Evolutionary conservation across 129 eudicot species (phyloP).

Genomic region (Artemisia argyi): DNA sequence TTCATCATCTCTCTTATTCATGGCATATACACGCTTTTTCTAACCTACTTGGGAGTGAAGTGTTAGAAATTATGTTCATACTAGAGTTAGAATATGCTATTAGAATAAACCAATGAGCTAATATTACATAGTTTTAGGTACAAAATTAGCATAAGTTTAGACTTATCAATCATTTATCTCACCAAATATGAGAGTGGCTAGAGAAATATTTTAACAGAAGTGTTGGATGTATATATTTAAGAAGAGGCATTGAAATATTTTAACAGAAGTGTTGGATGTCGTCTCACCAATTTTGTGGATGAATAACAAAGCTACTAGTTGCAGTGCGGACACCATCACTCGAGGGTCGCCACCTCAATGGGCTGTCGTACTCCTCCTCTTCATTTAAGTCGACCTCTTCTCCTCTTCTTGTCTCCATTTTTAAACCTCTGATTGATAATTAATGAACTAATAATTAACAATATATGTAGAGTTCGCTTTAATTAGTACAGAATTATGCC

Average conservation of each 20-base stretch:
- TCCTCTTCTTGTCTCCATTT: slow-evolving; percentile 25
- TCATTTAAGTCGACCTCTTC: slow-evolving; percentile 19
- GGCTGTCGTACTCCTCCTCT: slow-evolving; percentile 20
- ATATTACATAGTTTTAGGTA: too few relatives aligned
- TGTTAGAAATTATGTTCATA: too few relatives aligned
- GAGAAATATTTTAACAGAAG: neutral
- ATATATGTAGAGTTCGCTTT: slow-evolving; percentile 13
- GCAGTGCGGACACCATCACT: slow-evolving; percentile 16
- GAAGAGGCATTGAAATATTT: neutral
- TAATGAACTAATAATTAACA: neutral
- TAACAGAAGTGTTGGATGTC: neutral
- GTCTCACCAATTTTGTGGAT: slow-evolving; percentile 33
- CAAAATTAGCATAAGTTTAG: too few relatives aligned
- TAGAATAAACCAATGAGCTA: too few relatives aligned
- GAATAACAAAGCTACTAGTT: slow-evolving; percentile 7
- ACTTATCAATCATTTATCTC: too few relatives aligned
- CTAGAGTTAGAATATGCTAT: too few relatives aligned
- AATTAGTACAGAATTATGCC: neutral
- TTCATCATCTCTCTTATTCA: too few relatives aligned
- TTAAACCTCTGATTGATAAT: neutral
- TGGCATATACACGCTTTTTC: too few relatives aligned
- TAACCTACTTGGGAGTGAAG: too few relatives aligned
- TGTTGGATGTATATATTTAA: neutral
- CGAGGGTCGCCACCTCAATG: slow-evolving; percentile 22
- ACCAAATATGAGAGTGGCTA: neutral